These are phyloP conservation scores for Umbelopsis sp. DNA, from an alignment of 371 early-diverging fungal genomes.

Conservation along the genomic window DNA sequence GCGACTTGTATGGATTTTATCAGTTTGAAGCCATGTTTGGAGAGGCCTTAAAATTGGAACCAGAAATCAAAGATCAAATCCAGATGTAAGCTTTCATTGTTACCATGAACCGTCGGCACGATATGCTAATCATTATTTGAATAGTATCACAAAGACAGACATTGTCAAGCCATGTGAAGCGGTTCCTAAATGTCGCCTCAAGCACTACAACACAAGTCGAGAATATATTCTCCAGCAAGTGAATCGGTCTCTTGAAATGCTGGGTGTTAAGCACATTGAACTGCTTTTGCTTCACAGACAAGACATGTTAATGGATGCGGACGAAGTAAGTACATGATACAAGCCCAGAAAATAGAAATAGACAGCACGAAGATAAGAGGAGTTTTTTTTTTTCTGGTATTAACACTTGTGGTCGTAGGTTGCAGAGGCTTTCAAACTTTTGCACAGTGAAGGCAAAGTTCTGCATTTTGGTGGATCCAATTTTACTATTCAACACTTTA, in stretches of 20 bases:
- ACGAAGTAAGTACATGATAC: conserved; percentile 29
- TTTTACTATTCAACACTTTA: conserved; percentile 18
- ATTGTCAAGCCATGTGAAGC: conserved; percentile 20
- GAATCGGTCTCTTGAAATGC: conserved; percentile 25
- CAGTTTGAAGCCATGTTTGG: conserved; percentile 42
- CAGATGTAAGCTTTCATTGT: conserved; percentile 25
- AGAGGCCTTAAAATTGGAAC: conserved; percentile 36
- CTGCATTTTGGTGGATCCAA: conserved; percentile 22
- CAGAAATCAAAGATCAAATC: conserved; percentile 31
- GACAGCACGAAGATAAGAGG: not conserved
- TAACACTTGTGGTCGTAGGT: not conserved
- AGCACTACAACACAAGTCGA: conserved; percentile 37
- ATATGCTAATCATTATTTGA: not conserved
- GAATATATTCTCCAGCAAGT: conserved; percentile 38
- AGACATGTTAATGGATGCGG: conserved; percentile 44
- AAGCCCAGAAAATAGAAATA: not conserved
- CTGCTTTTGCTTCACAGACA: conserved; percentile 40
- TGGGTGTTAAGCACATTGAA: conserved; percentile 34
- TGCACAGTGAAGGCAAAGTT: conserved; percentile 26
- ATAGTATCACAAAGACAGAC: conserved; percentile 28
- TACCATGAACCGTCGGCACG: not conserved
- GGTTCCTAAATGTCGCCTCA: conserved; percentile 26
- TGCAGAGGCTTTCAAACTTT: conserved; percentile 14
- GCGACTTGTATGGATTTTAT: conserved; percentile 46
- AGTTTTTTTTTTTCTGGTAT: not conserved